Conservation (phyloP, 208 protist species). For the Leishmania braziliensis region DNA sequence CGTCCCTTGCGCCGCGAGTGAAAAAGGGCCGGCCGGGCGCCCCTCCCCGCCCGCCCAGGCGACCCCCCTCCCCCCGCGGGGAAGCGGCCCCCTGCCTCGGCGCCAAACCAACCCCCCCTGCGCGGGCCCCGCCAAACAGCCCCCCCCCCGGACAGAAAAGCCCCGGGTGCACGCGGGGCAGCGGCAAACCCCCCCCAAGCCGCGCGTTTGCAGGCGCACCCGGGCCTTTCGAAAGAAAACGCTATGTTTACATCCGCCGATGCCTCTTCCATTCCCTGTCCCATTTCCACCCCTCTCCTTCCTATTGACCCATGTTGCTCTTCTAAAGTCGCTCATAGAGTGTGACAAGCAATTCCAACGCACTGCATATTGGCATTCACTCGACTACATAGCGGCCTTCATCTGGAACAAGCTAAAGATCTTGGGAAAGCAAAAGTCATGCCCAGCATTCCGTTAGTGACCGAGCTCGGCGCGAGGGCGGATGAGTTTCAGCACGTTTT, state of each 20-base stretch:
- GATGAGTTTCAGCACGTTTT: slow-evolving; percentile 85
- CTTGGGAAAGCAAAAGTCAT: slow-evolving; percentile 27
- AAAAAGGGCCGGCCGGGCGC: not conserved
- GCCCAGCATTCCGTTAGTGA: slow-evolving; percentile 86
- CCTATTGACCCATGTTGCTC: not conserved
- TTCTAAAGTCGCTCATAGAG: not conserved
- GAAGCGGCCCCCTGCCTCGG: no score
- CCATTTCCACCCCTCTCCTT: slow-evolving; percentile 8
- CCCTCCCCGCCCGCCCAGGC: no score
- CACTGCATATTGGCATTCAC: not conserved
- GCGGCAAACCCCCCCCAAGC: not conserved
- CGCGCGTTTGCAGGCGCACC: no score
- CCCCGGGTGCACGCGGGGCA: not conserved
- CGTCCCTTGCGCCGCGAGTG: not conserved
- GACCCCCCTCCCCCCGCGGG: no score
- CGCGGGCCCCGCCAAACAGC: no score
- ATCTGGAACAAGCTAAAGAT: not conserved
- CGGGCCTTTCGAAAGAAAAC: not conserved
- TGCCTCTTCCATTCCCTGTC: not conserved
- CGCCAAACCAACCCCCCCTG: no score
- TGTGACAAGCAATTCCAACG: not conserved
- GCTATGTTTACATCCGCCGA: not conserved
- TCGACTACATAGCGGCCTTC: not conserved
- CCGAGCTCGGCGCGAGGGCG: slow-evolving; percentile 80
- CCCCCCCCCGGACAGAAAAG: no score